phyloP scores from a whole-genome alignment of 192 early-diverging fungal species.

The Pilobolus umbonatus region DNA sequence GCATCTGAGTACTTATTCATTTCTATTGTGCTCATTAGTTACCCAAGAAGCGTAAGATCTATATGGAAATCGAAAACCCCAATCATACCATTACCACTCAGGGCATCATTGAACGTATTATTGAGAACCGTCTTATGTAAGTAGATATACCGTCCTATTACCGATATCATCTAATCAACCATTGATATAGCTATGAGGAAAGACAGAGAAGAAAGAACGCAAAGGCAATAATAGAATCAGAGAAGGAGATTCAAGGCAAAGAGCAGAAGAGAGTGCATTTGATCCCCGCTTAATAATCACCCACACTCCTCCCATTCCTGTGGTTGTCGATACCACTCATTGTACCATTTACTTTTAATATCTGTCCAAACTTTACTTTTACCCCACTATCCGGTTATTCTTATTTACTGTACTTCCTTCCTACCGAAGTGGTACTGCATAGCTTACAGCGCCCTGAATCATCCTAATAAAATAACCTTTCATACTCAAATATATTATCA shows the following conservation, averaged over 20 bases:
- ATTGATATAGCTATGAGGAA: conserved; percentile 48
- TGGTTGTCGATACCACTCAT: too few species aligned
- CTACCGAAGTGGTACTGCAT: too few species aligned
- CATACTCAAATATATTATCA: too few species aligned
- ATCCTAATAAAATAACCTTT: too few species aligned
- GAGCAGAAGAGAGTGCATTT: conserved; percentile 20
- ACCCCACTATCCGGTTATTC: too few species aligned
- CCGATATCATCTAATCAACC: not conserved
- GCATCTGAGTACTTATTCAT: not conserved
- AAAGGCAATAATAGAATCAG: conserved; percentile 62
- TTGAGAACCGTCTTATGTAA: conserved; percentile 76
- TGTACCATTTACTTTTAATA: too few species aligned
- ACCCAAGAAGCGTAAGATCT: conserved; percentile 73
- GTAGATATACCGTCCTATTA: conserved; percentile 15
- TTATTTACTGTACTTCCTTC: too few species aligned
- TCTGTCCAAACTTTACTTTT: too few species aligned
- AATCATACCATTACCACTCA: conserved; percentile 74
- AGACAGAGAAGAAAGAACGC: conserved; percentile 70
- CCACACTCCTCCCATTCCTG: not conserved
- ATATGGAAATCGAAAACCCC: conserved; percentile 73
- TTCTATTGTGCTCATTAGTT: conserved; percentile 37
- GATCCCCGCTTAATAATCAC: not conserved
- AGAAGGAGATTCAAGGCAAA: conserved; percentile 61
- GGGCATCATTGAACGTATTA: conserved; percentile 84
- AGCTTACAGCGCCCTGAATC: too few species aligned